These are phyloP conservation scores for Sclerotinia spermophila DNA, from an alignment of 2,329 filamentous ascomycete species.

Conservation along the genomic window DNA sequence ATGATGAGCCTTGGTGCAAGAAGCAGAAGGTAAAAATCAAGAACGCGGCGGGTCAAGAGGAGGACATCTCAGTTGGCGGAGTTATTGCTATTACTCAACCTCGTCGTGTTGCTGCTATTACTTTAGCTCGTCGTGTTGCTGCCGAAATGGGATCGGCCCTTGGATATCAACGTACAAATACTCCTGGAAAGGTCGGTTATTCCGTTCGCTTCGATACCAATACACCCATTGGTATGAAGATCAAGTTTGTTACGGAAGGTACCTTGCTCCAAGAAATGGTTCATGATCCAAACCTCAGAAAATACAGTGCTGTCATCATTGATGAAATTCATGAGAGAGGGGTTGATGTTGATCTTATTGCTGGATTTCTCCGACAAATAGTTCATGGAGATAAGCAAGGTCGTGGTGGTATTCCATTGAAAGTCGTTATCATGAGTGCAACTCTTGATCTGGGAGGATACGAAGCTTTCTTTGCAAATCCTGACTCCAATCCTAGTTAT, in stretches of 20 bases:
- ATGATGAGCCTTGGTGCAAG: constrained; percentile 74
- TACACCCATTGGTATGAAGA: constrained; percentile 72
- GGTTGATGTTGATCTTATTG: constrained; percentile 85
- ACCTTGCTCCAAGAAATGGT: constrained; percentile 94
- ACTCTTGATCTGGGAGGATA: constrained; percentile 85
- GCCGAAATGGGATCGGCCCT: constrained; percentile 71
- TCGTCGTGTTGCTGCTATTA: constrained; percentile 87
- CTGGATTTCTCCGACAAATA: constrained; percentile 83
- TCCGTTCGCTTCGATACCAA: constrained; percentile 92
- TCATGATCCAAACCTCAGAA: constrained; percentile 72
- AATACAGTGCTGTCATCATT: constrained; percentile 87
- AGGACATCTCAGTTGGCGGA: constrained; percentile 60
- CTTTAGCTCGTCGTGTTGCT: constrained; percentile 81
- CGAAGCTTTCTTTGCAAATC: constrained; percentile 63
- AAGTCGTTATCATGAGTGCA: constrained; percentile 94
- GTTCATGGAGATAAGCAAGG: constrained; percentile 59
- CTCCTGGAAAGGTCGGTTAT: constrained; percentile 66
- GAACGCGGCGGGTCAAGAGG: constrained; percentile 33
- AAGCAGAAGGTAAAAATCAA: constrained; percentile 52
- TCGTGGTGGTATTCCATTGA: constrained; percentile 70
- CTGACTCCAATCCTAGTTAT: constrained; percentile 30
- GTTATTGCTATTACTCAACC: constrained; percentile 94
- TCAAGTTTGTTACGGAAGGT: constrained; percentile 95
- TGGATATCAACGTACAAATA: constrained; percentile 37
- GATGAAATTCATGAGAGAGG: constrained; percentile 97